Evolutionary conservation across 2,329 filamentous ascomycete species (phyloP).

Genomic region (Chaetomiaceae sp.): DNA sequence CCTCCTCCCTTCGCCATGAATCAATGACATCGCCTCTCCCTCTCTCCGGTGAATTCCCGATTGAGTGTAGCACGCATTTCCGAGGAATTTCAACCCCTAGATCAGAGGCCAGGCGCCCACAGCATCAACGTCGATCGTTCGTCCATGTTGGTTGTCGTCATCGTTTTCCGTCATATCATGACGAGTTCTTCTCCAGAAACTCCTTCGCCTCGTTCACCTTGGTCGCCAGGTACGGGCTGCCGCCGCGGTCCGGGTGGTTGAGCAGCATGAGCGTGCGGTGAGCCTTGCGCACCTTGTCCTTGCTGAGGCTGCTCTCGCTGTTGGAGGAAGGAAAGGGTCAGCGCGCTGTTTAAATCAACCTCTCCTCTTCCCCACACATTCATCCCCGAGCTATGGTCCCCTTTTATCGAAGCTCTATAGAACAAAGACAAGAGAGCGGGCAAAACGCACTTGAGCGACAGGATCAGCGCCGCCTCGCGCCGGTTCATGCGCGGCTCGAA

Average conservation of each 20-base stretch:
- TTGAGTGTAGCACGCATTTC: no score
- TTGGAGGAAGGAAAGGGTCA: no score
- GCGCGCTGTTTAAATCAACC: neutral
- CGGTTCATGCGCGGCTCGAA: conserved; percentile 94
- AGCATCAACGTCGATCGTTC: no score
- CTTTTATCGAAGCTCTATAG: no score
- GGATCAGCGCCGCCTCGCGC: conserved; percentile 82
- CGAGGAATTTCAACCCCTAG: no score
- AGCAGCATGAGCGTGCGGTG: conserved; percentile 94
- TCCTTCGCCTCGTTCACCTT: conserved; percentile 99
- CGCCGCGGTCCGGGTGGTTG: conserved; percentile 96
- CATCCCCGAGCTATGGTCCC: no score
- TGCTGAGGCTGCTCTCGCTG: conserved; percentile 80
- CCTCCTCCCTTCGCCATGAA: no score
- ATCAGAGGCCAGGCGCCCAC: no score
- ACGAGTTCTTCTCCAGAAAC: conserved; percentile 69
- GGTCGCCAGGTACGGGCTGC: conserved; percentile 90
- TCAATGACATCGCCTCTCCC: no score
- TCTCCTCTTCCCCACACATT: no score
- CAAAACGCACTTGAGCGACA: conserved; percentile 70
- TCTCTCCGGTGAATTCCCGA: no score
- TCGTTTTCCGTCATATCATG: conserved; percentile 11
- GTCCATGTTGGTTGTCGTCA: no score
- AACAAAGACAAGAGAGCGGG: neutral
- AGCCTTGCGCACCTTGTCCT: conserved; percentile 91